Conservation (phyloP, 805 yeast genomes). For the Aciculoconidium aculeatum region DNA sequence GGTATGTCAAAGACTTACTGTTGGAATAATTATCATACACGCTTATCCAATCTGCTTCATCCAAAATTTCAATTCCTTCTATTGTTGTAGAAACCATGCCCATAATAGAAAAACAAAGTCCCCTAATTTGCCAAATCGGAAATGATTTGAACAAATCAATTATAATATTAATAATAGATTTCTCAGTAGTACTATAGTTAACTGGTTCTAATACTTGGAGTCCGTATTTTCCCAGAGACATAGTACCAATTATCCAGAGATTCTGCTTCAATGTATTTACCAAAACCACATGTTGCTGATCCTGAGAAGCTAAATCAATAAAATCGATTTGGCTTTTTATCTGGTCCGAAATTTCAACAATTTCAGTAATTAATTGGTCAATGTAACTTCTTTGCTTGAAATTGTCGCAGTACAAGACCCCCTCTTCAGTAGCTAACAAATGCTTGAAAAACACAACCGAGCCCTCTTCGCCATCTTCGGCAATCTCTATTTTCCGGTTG, state of each 20-base stretch:
- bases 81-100: conserved; percentile 68
- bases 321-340: conserved; percentile 11
- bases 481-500: too few species aligned
- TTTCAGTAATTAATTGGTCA: conserved; percentile 25
- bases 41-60: conserved; percentile 66
- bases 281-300: conserved; percentile 23
- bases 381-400: conserved; percentile 39
- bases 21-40: conserved; percentile 9
- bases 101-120: conserved; percentile 70
- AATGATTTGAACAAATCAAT: conserved; percentile 31
- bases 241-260: conserved; percentile 82
- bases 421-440: conserved; percentile 75
- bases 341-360: conserved; percentile 12
- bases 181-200: conserved; percentile 15
- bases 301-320: conserved; percentile 13
- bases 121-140: conserved; percentile 53
- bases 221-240: conserved; percentile 70
- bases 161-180: conserved; percentile 39
- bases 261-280: conserved; percentile 53
- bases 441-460: conserved; percentile 68
- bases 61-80: conserved; percentile 81
- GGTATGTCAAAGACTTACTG: conserved; percentile 11
- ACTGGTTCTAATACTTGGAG: conserved; percentile 39
- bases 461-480: conserved; percentile 2
- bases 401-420: conserved; percentile 52